Base-by-base conservation (phyloP, 2,329 filamentous ascomycete species). In the Pestalotiopsis sp. region DNA sequence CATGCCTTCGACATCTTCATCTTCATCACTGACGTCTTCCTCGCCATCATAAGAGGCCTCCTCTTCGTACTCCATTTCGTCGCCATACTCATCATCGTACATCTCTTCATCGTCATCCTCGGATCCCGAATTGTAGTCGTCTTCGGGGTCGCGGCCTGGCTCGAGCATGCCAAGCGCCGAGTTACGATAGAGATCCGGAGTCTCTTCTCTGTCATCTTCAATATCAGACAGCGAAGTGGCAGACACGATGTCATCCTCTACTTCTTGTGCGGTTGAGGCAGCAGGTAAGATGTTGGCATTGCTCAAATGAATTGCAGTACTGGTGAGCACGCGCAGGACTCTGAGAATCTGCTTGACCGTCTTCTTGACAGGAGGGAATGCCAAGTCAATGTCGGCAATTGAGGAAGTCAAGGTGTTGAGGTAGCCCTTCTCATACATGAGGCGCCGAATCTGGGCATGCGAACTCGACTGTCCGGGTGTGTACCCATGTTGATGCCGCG, bases 361-460 rank as follows among this genome's bases (percentile, higher is more conserved):
- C 61, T 95, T 90, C 83, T 97, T 97, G 17, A 97, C 93, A 31
- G 93, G 92, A 0, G 95, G 95, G 80, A 97, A 98, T 73, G 97
- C 97, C 70, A 99, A 88, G 78, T 98, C 96, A 69, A 99, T 92
- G 75, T 99, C 97, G 20, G 96, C 94, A 74, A 99, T 95, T 1
- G 97, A 97, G 13, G 91, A 89, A 1, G 96, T 98, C 69, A 99
- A 83, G 62, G 95, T 92, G 27, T 93, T 89, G 70, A 98, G 91
- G 78, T 96, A 97, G 68, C 97, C 94, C 83, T 98, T 99, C 82
- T 99, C 96, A 75, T 97, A 98, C 96, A 99, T 99, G 70, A 98
- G 90, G 73, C 94, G 93, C 41, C 93, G 92, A 73, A 99, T 88
- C 76, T 97, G 94, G 74, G 92, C 91, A 71, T 95, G 92, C 7